Base-by-base conservation (phyloP, 148 eudicot species). In the Rhododendron griersonianum region DNA sequence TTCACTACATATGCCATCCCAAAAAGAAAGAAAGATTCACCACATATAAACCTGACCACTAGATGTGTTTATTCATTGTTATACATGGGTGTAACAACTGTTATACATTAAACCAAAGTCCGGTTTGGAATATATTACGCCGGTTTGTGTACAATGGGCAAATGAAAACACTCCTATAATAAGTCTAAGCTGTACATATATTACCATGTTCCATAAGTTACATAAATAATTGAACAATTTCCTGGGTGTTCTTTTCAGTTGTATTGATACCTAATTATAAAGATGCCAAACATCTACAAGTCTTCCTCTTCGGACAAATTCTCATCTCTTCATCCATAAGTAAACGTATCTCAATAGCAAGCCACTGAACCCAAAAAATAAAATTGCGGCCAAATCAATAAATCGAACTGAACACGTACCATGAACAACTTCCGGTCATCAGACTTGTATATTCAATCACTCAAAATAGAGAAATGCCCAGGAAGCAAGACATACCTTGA, bases 141-240 rank as follows among this genome's bases (percentile, higher is more conserved):
- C 1, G 10, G 39, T 9, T 41, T 33, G 63, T 51, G 30, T 30
- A 30, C 30, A 30, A 30, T 30, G 30, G 30, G 0, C 30, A 30
- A 30, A 30, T 0, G 30, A 30, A 25, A 50, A 6, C 67, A 50
- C 35, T 81, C 78, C 50, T 65, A 33, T 14, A 4, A 7, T 30
- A 47, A 48, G 35, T 51, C 63, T 28, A 74, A 86, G 73, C 84
- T 69, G 84, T 80, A 86, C 47, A 57, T 11, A 67, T 19, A 67
- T 30, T 51, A 33, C 69, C 37, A 63, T 57, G 83, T 35, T 74
- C 18, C 53, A 4, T 7, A 81, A 28, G 28, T 74, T 50, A 19
- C 87, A 69, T 74, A 41, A 55, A 28, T 57, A 23, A 83, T 48
- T 59, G 33, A 39, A 15, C 44, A 63, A 75, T 82, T 18, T 37